Base-by-base conservation (phyloP, 2,329 filamentous ascomycete genomes). In the Colletotrichum paranaense region DNA sequence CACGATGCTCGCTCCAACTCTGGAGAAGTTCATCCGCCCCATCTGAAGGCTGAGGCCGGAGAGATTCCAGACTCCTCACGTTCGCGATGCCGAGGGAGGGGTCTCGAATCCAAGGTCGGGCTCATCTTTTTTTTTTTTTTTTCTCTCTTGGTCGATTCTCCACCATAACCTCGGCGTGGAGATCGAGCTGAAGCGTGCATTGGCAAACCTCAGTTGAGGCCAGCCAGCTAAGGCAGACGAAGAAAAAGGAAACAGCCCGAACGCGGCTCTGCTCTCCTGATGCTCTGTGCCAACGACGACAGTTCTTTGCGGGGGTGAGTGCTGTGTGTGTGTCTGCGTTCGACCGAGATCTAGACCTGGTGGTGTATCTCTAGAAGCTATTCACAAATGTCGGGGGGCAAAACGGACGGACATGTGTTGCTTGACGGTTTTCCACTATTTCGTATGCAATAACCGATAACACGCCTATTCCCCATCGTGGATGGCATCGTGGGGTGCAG, bases 371-470 rank as follows among this genome's bases (percentile, higher is more conserved):
- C 22, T 60, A 60, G 22, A 58, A n/a, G 57, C n/a, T 38, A 60
- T 60, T 60, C 32, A 24, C 32, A 26, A 19, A 19, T 24, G 14
- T 11, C 38, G 24, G 24, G 35, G 30, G 30, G 7, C 30, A 32
- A n/a, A 32, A 12, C n/a, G 28, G 19, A 28, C 19, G 58, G 30
- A 11, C 35, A 22, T 42, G 32, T 3, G 1, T 46, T 24, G 14
- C 12, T 42, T 42, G 5, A 42, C 14, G 38, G 14, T 19, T 16
- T 16, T 19, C 12, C 38, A 42, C 38, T 19, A 42, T 42, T 42
- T 16, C 5, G 38, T 63, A 63, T 63, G 60, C 60, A 63, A 63
- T 63, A 63, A 63, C 46, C 60, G 19, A 35, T 46, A 11, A 63
- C 14, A 63, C 60, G 60, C 60, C 60, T 53, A 12, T n/a, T n/a